Evolutionary conservation across 2,329 filamentous ascomycete species (phyloP), one percentile per base, ranked within the genome.

Genomic region (Metarhizium brunneum): DNA sequence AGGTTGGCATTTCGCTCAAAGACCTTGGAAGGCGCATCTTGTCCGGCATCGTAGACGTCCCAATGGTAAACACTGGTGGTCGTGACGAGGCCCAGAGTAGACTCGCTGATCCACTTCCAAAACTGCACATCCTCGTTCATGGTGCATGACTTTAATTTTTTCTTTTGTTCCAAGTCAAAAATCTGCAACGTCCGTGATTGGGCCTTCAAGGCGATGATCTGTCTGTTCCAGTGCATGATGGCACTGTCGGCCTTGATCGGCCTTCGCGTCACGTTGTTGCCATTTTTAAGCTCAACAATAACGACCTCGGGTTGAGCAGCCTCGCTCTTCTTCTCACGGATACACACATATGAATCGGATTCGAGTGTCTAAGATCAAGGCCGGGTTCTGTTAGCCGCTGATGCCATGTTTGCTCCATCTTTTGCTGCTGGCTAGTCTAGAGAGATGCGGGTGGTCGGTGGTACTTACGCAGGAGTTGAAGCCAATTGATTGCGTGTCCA

Each of bases 171-270:
- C 58, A 99, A 82, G 72, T 99, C 92, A 75, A 99, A 99, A 71
- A 99, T 95, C 77, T 99, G 95, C 59, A 99, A 83, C 63, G 94
- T 99, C 69, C 91, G 84, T 61, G 87, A 88, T 72, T 96, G 90
- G 51, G 94, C 92, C 76, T 95, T 96, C 64, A 99, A 83, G 60
- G 95, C 94, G 68, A 99, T 97, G 71, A 99, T 90, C 73, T 96
- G 90, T 71, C 87, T 89, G 65, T 82, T 87, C 90, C 90, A 96
- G 83, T 99, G 94, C 94, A 99, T 97, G 71, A 99, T 96, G 66
- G 95, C 94, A 83, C 92, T 97, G 77, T 99, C 94, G 68, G 94
- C 94, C 80, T 96, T 97, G 79, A 99, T 99, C 51, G 92, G 90
- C 70, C 92, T 85, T 67, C 89, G 87, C 65, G 90, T 94, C 71